Evolutionary conservation across 2,329 filamentous ascomycete species (phyloP), one percentile per base, ranked within the genome.

Genomic region (Paradendryphiella salina): DNA sequence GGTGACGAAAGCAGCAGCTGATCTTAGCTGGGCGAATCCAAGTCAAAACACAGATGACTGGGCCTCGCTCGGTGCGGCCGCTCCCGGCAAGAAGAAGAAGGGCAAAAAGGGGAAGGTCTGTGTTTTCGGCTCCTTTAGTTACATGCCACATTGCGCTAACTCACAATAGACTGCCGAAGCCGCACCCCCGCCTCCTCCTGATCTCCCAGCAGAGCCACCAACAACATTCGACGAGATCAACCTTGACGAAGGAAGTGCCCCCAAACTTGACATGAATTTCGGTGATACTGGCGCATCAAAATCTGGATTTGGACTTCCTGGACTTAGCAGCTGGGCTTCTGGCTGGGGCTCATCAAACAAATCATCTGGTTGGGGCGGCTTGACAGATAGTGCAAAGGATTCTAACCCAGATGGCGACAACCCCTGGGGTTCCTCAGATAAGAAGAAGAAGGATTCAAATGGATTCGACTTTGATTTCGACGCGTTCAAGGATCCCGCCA

Each of bases 261-360:
- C 77, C 17, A 77, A 79, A 65, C 73, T 79, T 57, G 76, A 79
- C 52, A 68, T 80, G 53, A 74, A 73, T 54, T 76, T 79, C 55
- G 75, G 73, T 37, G 66, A 67, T 39, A 57, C 64, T 17, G 59
- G 56, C 15, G 52, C 54, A 44, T 33, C 54, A 13, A 66, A 69
- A 60, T 60, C 65, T 55, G 55, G 53, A 49, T 64, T 66, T 36
- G 54, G 62, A 31, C 60, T 70, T 42, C 39, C 52, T 28, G 42
- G 62, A 26, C 42, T 65, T 20, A 52, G 60, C 38, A 59, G 49
- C 29, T 69, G 65, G 64, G 49, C 58, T 35, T 58, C 61, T 34
- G 59, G 62, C 15, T 71, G 68, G 67, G 65, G 66, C 34, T 50
- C 50, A 11, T 56, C 57, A 6, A 61, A 60, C 43, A 57, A 55